Evolutionary conservation across 345 rosid genomes (phyloP).

Genomic region (Atalantia buxifolia): DNA sequence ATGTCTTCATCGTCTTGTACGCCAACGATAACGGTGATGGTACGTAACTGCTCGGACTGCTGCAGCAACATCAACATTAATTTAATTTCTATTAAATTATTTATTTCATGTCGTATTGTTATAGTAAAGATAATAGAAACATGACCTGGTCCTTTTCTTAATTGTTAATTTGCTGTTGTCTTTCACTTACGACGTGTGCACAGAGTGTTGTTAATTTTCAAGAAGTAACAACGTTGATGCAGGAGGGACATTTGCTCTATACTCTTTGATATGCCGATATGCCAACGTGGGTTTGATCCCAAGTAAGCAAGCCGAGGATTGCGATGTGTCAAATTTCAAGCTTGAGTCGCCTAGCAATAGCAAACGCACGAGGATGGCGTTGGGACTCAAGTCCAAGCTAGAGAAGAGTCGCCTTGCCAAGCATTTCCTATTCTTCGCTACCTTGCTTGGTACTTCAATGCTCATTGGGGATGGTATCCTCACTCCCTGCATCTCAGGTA

Average conservation of each 20-base stretch:
- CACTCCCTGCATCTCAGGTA: slow-evolving; percentile 38
- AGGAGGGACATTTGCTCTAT: slow-evolving; percentile 71
- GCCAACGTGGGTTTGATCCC: slow-evolving; percentile 45
- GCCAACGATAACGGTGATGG: slow-evolving; percentile 39
- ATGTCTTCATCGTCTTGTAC: slow-evolving; percentile 22
- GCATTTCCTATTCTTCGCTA: slow-evolving; percentile 22
- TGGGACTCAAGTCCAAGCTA: slow-evolving; percentile 16
- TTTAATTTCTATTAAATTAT: neutral
- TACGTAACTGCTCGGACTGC: neutral
- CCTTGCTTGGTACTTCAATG: slow-evolving; percentile 54
- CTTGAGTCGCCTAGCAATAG: slow-evolving; percentile 24
- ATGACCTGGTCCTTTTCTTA: no score
- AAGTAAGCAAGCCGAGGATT: slow-evolving; percentile 44
- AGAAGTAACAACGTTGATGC: no score
- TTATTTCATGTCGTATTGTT: no score
- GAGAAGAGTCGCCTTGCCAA: slow-evolving; percentile 25
- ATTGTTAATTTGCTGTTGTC: no score
- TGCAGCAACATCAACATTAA: neutral
- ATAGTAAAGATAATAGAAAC: no score
- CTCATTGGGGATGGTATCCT: slow-evolving; percentile 57
- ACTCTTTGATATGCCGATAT: slow-evolving; percentile 54
- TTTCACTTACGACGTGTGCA: no score
- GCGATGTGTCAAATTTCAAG: slow-evolving; percentile 42
- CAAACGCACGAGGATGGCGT: slow-evolving; percentile 7
- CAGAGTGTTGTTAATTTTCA: no score